Conservation (phyloP, 306 rosid species). For the Phaseolus lunatus region DNA sequence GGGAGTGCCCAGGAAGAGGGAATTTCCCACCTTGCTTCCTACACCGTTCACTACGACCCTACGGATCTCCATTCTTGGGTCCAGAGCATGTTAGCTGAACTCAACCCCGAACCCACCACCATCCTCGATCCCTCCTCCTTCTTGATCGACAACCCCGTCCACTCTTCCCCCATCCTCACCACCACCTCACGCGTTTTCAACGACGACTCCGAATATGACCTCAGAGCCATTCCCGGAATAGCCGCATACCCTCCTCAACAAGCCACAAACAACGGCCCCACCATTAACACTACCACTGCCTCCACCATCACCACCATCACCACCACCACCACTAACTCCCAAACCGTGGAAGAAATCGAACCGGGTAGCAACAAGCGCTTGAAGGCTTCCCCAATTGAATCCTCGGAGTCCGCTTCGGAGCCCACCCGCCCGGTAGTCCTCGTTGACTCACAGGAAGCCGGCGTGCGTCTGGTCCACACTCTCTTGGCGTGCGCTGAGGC, state of each 20-base stretch:
- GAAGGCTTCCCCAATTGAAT: conserved; percentile 44
- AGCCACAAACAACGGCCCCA: neutral
- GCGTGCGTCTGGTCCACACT: conserved; percentile 83
- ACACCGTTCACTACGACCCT: conserved; percentile 83
- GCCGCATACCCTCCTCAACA: conserved; percentile 64
- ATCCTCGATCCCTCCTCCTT: conserved; percentile 27
- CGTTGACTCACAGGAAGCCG: conserved; percentile 71
- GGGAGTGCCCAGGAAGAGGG: conserved; percentile 71
- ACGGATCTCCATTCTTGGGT: conserved; percentile 86
- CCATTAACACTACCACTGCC: neutral
- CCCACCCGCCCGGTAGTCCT: conserved; percentile 67
- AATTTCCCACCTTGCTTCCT: conserved; percentile 65
- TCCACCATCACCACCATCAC: too few species aligned
- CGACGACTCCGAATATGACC: conserved; percentile 84
- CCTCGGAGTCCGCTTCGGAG: conserved; percentile 43
- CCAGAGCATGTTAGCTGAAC: conserved; percentile 75
- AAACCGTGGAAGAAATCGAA: neutral
- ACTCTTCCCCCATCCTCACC: conserved; percentile 40
- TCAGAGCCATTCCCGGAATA: conserved; percentile 79
- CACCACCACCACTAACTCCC: neutral
- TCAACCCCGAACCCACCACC: conserved; percentile 45
- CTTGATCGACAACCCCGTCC: neutral
- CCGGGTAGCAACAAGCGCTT: conserved; percentile 48
- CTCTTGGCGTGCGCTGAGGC: conserved; percentile 91
- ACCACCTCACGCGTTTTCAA: conserved; percentile 43